Evolutionary conservation across 2,329 filamentous ascomycete species (phyloP).

Genomic region (Cladophialophora yegresii): DNA sequence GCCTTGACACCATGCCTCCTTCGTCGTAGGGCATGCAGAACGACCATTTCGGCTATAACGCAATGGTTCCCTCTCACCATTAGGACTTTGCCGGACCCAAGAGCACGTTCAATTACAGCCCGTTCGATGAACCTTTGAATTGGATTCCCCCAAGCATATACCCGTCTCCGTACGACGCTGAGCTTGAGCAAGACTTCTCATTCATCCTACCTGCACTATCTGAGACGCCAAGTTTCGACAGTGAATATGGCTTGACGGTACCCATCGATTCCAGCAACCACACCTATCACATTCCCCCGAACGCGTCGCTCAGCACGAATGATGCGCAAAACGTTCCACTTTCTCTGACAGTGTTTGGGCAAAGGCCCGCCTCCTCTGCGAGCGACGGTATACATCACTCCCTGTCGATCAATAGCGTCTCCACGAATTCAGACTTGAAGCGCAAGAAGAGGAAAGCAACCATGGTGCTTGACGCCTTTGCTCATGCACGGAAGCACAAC

Average conservation of each 20-base stretch:
- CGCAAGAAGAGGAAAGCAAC: slow-evolving; percentile 30
- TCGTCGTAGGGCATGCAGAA: slow-evolving; percentile 12
- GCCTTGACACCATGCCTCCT: neutral
- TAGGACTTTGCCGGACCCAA: slow-evolving; percentile 15
- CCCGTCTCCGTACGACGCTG: slow-evolving; percentile 43
- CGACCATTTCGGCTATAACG: slow-evolving; percentile 13
- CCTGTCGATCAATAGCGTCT: slow-evolving; percentile 14
- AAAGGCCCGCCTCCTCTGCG: slow-evolving; percentile 30
- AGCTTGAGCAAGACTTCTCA: slow-evolving; percentile 42
- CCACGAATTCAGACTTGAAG: slow-evolving; percentile 22
- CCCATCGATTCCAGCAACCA: slow-evolving; percentile 17
- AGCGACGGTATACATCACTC: slow-evolving; percentile 26
- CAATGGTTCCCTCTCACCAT: slow-evolving; percentile 11
- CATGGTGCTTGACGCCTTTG: slow-evolving; percentile 21
- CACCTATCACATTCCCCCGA: slow-evolving; percentile 38
- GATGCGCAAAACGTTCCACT: slow-evolving; percentile 15
- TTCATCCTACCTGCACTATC: slow-evolving; percentile 31
- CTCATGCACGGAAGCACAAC: slow-evolving; percentile 17
- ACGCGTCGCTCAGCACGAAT: slow-evolving; percentile 50
- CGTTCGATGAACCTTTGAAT: slow-evolving; percentile 43
- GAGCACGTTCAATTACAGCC: slow-evolving; percentile 41
- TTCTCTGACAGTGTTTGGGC: slow-evolving; percentile 17
- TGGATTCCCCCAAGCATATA: slow-evolving; percentile 44
- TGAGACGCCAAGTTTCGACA: slow-evolving; percentile 18
- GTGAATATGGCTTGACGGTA: slow-evolving; percentile 24